phyloP scores from a whole-genome alignment of 805 yeast species.

The Starmerella bombi region DNA sequence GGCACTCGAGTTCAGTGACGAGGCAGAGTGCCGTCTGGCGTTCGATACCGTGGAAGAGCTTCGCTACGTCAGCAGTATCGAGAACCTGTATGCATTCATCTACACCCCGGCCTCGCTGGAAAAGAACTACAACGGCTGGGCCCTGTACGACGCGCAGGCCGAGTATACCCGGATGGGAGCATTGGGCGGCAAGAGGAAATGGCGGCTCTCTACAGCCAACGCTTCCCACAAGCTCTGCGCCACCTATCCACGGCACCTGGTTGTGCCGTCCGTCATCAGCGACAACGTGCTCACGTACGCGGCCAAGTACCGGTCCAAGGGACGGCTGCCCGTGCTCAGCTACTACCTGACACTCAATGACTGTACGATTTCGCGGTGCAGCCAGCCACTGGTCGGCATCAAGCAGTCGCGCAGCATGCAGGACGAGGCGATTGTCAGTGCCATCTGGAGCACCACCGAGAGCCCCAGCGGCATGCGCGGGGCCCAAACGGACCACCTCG shows the following conservation, averaged over 20 bases:
- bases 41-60: constrained; percentile 57
- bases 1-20: constrained; percentile 58
- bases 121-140: constrained; percentile 55
- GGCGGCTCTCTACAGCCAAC: constrained; percentile 66
- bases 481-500: constrained; percentile 41
- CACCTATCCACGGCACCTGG: constrained; percentile 56
- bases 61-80: constrained; percentile 41
- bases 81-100: constrained; percentile 64
- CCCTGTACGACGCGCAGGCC: constrained; percentile 40
- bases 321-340: constrained; percentile 67
- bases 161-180: constrained; percentile 69
- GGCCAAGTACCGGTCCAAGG: constrained; percentile 71
- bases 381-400: constrained; percentile 87
- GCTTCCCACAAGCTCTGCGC: constrained; percentile 42
- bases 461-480: constrained; percentile 24
- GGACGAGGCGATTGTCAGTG: constrained; percentile 71
- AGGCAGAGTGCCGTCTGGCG: constrained; percentile 50
- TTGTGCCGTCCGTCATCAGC: constrained; percentile 65
- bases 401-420: constrained; percentile 80
- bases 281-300: constrained; percentile 78
- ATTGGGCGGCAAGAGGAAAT: constrained; percentile 27
- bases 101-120: constrained; percentile 70
- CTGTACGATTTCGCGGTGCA: constrained; percentile 71
- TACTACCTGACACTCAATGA: constrained; percentile 51
- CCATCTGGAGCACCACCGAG: constrained; percentile 52